These are phyloP conservation scores for Aphanomyces euteiches DNA, from an alignment of 352 stramenopile genomes.

Conservation along the genomic window DNA sequence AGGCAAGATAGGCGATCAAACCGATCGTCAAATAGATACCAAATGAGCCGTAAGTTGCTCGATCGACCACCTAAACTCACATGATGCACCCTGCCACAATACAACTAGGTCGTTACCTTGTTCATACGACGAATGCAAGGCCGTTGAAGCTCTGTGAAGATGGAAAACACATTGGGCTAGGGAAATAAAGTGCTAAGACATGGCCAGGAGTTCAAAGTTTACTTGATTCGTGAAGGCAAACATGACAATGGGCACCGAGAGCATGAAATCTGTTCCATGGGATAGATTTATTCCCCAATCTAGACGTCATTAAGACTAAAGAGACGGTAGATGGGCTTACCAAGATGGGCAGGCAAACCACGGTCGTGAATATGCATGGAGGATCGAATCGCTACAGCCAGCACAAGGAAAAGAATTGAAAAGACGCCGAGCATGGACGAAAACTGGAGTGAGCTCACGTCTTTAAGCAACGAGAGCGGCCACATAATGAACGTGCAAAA, in stretches of 20 bases:
- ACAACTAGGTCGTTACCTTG: slow-evolving; percentile 36
- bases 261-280: slow-evolving; percentile 71
- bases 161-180: slow-evolving; percentile 85
- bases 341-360: slow-evolving; percentile 60
- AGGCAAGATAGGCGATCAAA: slow-evolving; percentile 74
- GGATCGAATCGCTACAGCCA: slow-evolving; percentile 72
- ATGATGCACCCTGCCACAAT: neutral
- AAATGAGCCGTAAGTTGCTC: slow-evolving; percentile 68
- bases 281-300: slow-evolving; percentile 68
- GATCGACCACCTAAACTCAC: slow-evolving; percentile 51
- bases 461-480: slow-evolving; percentile 73
- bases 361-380: slow-evolving; percentile 60
- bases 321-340: neutral
- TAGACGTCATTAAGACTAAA: slow-evolving; percentile 17
- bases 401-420: slow-evolving; percentile 81
- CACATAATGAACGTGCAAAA: slow-evolving; percentile 76
- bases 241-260: slow-evolving; percentile 85
- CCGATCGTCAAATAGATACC: slow-evolving; percentile 74
- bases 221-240: slow-evolving; percentile 87
- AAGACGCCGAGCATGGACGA: slow-evolving; percentile 79
- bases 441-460: slow-evolving; percentile 83
- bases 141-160: slow-evolving; percentile 84
- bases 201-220: slow-evolving; percentile 4
- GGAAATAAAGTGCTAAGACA: neutral
- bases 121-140: slow-evolving; percentile 85